Base-by-base conservation (phyloP, 495 filamentous ascomycete species). In the Aspergillus affinis region DNA sequence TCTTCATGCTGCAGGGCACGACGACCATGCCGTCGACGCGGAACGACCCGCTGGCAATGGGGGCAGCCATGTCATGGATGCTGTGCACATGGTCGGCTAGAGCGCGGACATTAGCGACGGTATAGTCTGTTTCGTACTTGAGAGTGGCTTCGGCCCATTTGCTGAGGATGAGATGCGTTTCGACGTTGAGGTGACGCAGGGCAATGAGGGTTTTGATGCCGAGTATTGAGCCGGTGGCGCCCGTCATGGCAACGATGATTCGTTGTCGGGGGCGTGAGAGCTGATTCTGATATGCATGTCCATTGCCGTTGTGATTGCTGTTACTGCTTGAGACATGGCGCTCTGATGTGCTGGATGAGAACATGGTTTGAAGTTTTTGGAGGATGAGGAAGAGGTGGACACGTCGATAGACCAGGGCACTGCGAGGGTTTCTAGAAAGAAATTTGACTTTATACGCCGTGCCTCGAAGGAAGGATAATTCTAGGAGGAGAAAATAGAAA, bases 91-190 rank as follows among this genome's bases (percentile, higher is more conserved):
- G 65, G 55, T 79, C 71, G 15, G 75, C 74, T 0, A 78, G 62
- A 6, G 74, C 73, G 4, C 62, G 63, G 15, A 79, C 53, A 48
- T 66, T 72, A 9, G 57, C 70, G 0, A 67, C 61, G 20, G 66
- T 60, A 51, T 70, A 74, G 56, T 73, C 73, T 4, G 72, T 75
- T 60, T 78, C 75, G 61, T 78, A 75, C 56, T 74, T 73, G 53
- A 76, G 71, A 0, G 77, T 78, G 10, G 70, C 66, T 51, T 70
- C 66, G 21, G 73, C 77, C 75, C 77, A 80, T 68, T 76, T 76
- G 61, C 66, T 71, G 10, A 80, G 70, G 2, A 80, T 61, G 0
- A 78, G 69, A 54, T 80, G 77, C 0, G 76, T 75, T 64, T 78
- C 77, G 13, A 80, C 57, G 29, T 75, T 67, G 0, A 78, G 64